These are phyloP conservation scores for Monosporascus sp. DNA, from an alignment of 2,329 filamentous ascomycete species.

Conservation along the genomic window DNA sequence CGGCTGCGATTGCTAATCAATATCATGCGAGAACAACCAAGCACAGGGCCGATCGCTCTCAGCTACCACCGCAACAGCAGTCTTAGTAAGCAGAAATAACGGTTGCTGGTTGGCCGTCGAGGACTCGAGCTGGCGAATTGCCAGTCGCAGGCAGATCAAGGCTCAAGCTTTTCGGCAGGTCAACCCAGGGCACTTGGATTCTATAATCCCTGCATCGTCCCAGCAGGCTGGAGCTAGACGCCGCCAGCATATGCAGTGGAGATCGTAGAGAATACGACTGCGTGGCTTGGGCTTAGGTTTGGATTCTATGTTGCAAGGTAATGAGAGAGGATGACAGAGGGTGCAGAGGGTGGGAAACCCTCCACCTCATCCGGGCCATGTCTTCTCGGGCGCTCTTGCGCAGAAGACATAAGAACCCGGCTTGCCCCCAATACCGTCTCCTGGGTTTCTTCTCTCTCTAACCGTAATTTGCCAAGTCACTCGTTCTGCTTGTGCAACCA, in stretches of 20 bases:
- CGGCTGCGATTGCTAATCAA: not conserved
- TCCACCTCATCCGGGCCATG: not conserved
- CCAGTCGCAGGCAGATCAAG: not conserved
- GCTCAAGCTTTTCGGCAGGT: not conserved
- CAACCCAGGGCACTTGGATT: no score
- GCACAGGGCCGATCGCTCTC: not conserved
- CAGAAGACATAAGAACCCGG: not conserved
- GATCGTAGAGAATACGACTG: not conserved
- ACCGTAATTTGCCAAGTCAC: slow-evolving; percentile 9
- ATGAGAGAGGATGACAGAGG: not conserved
- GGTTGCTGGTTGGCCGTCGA: not conserved
- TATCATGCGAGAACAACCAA: not conserved
- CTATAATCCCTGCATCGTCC: no score
- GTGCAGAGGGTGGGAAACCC: not conserved
- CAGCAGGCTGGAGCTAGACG: not conserved
- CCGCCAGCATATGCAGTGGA: not conserved
- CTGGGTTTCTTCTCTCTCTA: not conserved
- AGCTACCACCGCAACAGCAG: not conserved
- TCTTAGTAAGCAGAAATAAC: not conserved
- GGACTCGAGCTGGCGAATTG: not conserved
- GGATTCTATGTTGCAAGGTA: not conserved
- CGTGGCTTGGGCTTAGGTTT: not conserved
- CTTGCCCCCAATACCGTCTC: not conserved
- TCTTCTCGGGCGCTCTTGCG: not conserved
- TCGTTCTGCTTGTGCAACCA: slow-evolving; percentile 14